Evolutionary conservation across 1,284 basidiomycete species (phyloP).

Genomic region (Rhodotorula sp.): DNA sequence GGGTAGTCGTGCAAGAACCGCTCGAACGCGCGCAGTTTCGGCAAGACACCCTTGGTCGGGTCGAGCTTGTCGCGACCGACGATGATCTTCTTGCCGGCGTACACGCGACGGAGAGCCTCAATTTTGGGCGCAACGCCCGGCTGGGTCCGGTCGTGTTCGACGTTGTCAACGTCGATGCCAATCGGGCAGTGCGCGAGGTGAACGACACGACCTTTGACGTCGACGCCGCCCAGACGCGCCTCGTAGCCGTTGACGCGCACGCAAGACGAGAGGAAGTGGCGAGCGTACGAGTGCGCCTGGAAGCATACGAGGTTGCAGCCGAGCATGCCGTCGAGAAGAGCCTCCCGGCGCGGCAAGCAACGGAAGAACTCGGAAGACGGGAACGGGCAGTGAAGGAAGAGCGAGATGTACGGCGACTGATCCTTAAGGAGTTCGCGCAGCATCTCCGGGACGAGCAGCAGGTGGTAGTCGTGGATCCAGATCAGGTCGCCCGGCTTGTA

Average conservation of each 20-base stretch:
- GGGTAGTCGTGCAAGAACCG: conserved; percentile 91
- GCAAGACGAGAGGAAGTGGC: conserved; percentile 92
- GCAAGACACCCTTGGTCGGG: conserved; percentile 93
- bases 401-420: conserved; percentile 66
- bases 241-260: conserved; percentile 96
- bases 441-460: conserved; percentile 83
- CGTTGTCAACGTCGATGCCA: conserved; percentile 92
- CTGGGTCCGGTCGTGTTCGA: conserved; percentile 72
- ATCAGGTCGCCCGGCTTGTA: conserved; percentile 82
- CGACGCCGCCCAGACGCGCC: conserved; percentile 74
- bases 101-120: conserved; percentile 76
- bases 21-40: conserved; percentile 96
- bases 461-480: conserved; percentile 65
- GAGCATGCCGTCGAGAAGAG: conserved; percentile 96
- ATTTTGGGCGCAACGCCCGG: conserved; percentile 86
- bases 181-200: conserved; percentile 89
- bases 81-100: conserved; percentile 97
- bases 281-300: conserved; percentile 90
- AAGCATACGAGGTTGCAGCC: conserved; percentile 95
- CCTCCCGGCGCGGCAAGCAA: conserved; percentile 84
- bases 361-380: conserved; percentile 95
- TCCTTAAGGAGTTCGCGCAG: conserved; percentile 74
- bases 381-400: conserved; percentile 97
- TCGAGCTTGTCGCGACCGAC: conserved; percentile 99
- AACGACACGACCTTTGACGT: conserved; percentile 82